Conservation (phyloP, 805 yeast genomes). For the Saturnispora silvae region DNA sequence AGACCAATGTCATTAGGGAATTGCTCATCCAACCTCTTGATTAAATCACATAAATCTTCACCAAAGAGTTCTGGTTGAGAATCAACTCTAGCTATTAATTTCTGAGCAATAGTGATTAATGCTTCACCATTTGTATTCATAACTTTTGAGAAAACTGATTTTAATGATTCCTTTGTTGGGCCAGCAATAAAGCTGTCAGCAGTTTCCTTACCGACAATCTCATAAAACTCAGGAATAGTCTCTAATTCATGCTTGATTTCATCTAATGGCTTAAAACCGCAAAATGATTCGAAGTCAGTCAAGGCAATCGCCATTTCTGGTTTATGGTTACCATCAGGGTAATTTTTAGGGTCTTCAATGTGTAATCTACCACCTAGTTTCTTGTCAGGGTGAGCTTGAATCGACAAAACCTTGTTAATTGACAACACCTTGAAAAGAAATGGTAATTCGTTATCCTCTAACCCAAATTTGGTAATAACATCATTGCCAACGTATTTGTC, state of each 20-base stretch:
- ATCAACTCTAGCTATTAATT: slow-evolving; percentile 56
- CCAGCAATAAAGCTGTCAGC: slow-evolving; percentile 51
- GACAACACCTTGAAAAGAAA: slow-evolving; percentile 90
- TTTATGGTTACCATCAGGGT: slow-evolving; percentile 96
- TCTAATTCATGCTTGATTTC: slow-evolving; percentile 61
- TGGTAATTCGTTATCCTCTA: slow-evolving; percentile 55
- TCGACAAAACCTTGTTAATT: slow-evolving; percentile 83
- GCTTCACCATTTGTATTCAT: slow-evolving; percentile 70
- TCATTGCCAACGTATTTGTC: slow-evolving; percentile 44
- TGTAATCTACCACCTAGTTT: slow-evolving; percentile 66
- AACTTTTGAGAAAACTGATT: slow-evolving; percentile 64
- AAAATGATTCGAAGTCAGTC: slow-evolving; percentile 92
- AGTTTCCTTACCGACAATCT: slow-evolving; percentile 58
- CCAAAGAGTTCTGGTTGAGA: slow-evolving; percentile 49
- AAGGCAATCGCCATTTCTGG: slow-evolving; percentile 99
- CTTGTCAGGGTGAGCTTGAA: slow-evolving; percentile 98
- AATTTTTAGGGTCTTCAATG: slow-evolving; percentile 76
- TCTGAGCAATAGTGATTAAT: slow-evolving; percentile 47
- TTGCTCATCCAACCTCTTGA: slow-evolving; percentile 70
- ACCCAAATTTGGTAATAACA: slow-evolving; percentile 57
- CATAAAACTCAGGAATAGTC: slow-evolving; percentile 66
- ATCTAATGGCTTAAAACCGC: slow-evolving; percentile 89
- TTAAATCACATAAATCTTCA: slow-evolving; percentile 54
- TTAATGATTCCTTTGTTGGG: slow-evolving; percentile 47
- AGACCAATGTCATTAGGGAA: slow-evolving; percentile 92